A percentile compares a stretch with the other conserved stretches of the same genome.
These are phyloP conservation scores for Acer saccharum DNA, from an alignment of 345 rosid genomes.

Conservation along the genomic window DNA sequence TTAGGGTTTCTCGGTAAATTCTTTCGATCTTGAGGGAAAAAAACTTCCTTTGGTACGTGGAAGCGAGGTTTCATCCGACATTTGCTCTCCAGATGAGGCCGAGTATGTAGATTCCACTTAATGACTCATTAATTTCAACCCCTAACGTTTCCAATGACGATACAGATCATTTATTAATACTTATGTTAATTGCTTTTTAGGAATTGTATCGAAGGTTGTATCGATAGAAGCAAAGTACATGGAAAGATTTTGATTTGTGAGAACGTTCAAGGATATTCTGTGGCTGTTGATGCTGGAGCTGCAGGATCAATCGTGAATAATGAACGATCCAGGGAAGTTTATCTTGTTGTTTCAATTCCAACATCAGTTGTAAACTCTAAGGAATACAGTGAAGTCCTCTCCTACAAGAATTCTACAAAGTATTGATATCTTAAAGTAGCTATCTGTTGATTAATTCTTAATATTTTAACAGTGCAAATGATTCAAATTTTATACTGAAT, in stretches of 20 bases:
- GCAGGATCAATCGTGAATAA: slow-evolving; percentile 31
- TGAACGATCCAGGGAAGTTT: not conserved
- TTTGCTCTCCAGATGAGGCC: too few relatives aligned
- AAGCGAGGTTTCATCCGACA: not conserved
- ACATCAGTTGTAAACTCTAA: slow-evolving; percentile 7
- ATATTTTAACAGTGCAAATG: not conserved
- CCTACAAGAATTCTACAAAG: slow-evolving; percentile 36
- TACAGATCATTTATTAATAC: too few relatives aligned
- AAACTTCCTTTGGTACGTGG: slow-evolving; percentile 36
- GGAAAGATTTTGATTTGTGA: slow-evolving; percentile 26
- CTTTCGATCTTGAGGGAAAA: slow-evolving; percentile 30
- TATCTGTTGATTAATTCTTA: not conserved
- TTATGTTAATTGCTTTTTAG: slow-evolving; percentile 21
- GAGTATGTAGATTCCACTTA: too few relatives aligned
- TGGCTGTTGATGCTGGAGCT: slow-evolving; percentile 12
- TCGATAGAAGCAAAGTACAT: slow-evolving; percentile 31
- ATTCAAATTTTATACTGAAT: not conserved
- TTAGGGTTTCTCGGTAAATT: slow-evolving; percentile 45
- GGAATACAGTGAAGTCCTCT: slow-evolving; percentile 11
- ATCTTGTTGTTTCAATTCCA: slow-evolving; percentile 30
- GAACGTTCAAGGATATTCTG: too few relatives aligned
- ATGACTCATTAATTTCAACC: not conserved
- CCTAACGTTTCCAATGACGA: too few relatives aligned
- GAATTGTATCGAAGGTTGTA: slow-evolving; percentile 24
- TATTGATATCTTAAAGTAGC: slow-evolving; percentile 14